phyloP scores from a whole-genome alignment of 2,329 filamentous ascomycete genomes.

The Epicoccum nigrum region DNA sequence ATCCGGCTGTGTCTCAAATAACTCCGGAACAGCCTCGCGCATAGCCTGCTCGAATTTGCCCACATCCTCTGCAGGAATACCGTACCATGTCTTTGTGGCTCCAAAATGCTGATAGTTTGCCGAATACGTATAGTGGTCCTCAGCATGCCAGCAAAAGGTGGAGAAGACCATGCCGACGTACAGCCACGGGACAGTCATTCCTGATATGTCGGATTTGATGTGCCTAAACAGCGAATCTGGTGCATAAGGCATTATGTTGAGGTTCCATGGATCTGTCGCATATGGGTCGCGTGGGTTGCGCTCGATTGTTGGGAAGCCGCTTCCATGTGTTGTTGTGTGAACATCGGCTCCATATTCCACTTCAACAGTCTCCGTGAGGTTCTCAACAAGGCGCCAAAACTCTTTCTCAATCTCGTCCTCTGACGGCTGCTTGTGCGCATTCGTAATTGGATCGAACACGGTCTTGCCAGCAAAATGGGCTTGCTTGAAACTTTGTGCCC shows the following conservation, averaged over 20 bases:
- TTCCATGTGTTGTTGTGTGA: conserved; percentile 96
- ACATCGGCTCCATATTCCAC: conserved; percentile 99
- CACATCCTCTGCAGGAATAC: conserved; percentile 90
- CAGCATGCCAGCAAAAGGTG: conserved; percentile 99
- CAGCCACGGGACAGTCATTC: conserved; percentile 99
- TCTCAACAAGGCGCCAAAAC: conserved; percentile 95
- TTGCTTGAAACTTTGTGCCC: conserved; percentile 93
- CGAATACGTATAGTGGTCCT: conserved; percentile 97
- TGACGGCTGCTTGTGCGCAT: conserved; percentile 79
- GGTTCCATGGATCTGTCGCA: conserved; percentile 90
- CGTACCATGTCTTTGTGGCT: conserved; percentile 98
- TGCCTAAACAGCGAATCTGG: conserved; percentile 92
- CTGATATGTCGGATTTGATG: conserved; percentile 97
- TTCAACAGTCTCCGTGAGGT: conserved; percentile 92
- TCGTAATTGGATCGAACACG: conserved; percentile 83
- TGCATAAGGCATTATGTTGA: conserved; percentile 89
- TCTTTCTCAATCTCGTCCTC: conserved; percentile 96
- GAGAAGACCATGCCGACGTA: conserved; percentile 99
- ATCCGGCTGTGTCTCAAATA: conserved; percentile 97
- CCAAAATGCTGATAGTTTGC: conserved; percentile 99
- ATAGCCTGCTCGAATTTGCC: conserved; percentile 96
- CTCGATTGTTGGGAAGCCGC: conserved; percentile 93
- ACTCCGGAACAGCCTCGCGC: conserved; percentile 90
- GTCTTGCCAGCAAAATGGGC: conserved; percentile 90
- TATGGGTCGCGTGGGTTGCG: conserved; percentile 87